Evolutionary conservation across 148 eudicot species (phyloP).

Genomic region (Dysphania ambrosioides): DNA sequence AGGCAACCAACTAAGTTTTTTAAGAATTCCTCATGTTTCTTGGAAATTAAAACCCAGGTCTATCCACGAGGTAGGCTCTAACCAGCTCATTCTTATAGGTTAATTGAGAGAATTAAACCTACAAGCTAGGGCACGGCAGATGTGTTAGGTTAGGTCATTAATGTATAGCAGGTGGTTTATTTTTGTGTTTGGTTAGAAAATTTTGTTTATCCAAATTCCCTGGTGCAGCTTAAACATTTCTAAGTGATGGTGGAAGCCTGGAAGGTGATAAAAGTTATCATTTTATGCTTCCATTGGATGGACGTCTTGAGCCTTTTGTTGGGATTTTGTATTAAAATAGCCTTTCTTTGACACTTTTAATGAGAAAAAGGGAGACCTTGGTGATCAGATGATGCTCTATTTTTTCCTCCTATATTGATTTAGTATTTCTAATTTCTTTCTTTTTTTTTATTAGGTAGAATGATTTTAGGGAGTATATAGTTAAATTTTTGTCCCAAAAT

Average conservation of each 20-base stretch:
- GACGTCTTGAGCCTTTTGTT: neutral
- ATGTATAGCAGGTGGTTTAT: neutral
- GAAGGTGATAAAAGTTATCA: neutral
- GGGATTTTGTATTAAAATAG: neutral
- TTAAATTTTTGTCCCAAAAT: too few relatives aligned
- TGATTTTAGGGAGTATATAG: too few relatives aligned
- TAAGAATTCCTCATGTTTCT: neutral
- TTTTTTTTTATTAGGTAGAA: too few relatives aligned
- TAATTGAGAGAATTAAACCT: neutral
- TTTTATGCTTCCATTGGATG: neutral
- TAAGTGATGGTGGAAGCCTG: neutral
- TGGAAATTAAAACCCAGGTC: neutral
- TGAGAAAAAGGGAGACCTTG: too few relatives aligned
- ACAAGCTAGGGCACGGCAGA: neutral
- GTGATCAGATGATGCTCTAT: too few relatives aligned
- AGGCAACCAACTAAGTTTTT: constrained; percentile 26
- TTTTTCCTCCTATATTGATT: too few relatives aligned
- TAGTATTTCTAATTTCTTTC: too few relatives aligned
- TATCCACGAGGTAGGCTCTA: neutral
- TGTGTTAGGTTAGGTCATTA: neutral
- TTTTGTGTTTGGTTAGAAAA: too few relatives aligned
- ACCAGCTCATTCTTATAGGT: neutral
- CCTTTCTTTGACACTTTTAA: too few relatives aligned
- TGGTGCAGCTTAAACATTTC: neutral
- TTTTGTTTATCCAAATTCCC: constrained; percentile 4